Evolutionary conservation across 805 yeast species (phyloP).

Genomic region (Saccharomycopsis sp.): DNA sequence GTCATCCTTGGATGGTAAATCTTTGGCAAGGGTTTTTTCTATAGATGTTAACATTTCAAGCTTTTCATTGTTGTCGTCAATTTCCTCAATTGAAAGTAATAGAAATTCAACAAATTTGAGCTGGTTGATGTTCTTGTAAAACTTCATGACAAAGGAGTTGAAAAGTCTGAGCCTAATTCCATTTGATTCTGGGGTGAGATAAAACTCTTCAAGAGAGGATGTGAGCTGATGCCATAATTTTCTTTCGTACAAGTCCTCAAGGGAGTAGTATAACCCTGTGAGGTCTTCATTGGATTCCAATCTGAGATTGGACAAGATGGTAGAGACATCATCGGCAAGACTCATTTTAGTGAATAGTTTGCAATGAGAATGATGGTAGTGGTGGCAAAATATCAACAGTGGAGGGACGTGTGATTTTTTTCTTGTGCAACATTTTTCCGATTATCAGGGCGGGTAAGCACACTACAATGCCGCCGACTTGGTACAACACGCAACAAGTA

Average conservation of each 20-base stretch:
- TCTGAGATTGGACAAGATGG: constrained; percentile 15
- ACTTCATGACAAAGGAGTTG: constrained; percentile 57
- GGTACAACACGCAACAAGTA: too few species aligned
- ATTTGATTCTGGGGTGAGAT: constrained; percentile 41
- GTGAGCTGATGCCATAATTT: constrained; percentile 95
- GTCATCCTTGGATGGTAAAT: constrained; percentile 26
- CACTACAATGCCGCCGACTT: too few species aligned
- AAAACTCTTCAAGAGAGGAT: constrained; percentile 51
- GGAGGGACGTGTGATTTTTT: too few species aligned
- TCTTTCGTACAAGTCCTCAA: constrained; percentile 81
- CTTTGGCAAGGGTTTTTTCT: constrained; percentile 37
- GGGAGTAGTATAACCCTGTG: constrained; percentile 22
- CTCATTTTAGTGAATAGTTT: too few species aligned
- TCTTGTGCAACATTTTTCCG: too few species aligned
- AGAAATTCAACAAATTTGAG: constrained; percentile 72
- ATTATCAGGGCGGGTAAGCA: too few species aligned
- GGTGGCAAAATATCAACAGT: too few species aligned
- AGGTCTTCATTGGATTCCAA: constrained; percentile 18
- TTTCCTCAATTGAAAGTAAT: constrained; percentile 41
- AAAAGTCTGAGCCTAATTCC: constrained; percentile 57
- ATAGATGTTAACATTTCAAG: constrained; percentile 39
- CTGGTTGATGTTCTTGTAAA: constrained; percentile 66
- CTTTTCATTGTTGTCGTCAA: constrained; percentile 37
- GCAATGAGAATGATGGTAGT: too few species aligned
- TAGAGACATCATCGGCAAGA: constrained; percentile 16